phyloP scores from a whole-genome alignment of 2,329 filamentous ascomycete species.

The Aspergillus sp. region DNA sequence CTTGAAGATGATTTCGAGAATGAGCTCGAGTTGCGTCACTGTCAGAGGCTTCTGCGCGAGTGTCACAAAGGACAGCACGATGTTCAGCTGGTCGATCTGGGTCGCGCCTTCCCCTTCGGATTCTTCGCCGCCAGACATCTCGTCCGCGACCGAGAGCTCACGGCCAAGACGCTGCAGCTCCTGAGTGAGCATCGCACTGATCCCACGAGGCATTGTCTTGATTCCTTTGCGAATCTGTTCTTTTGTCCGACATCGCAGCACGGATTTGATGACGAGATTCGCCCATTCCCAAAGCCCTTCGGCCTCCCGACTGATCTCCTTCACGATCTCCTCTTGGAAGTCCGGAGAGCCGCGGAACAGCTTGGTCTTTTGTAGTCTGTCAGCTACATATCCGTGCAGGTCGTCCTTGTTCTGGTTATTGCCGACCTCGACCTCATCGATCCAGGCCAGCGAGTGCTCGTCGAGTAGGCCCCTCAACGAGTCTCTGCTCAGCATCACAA shows the following conservation, averaged over 20 bases:
- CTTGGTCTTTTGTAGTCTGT: conserved; percentile 18
- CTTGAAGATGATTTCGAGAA: background rate
- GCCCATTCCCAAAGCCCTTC: conserved; percentile 25
- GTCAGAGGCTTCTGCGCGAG: conserved; percentile 11
- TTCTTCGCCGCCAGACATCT: background rate
- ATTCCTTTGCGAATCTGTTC: conserved; percentile 21
- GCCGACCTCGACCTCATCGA: conserved; percentile 19
- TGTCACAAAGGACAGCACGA: conserved; percentile 12
- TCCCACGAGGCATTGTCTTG: conserved; percentile 20
- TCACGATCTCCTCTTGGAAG: conserved; percentile 17
- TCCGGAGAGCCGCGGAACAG: conserved; percentile 16
- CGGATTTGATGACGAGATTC: conserved; percentile 21
- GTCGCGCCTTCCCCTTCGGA: background rate
- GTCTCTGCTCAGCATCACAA: conserved; percentile 18
- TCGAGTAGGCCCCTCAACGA: conserved; percentile 15
- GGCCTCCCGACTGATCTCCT: conserved; percentile 9
- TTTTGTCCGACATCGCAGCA: conserved; percentile 22
- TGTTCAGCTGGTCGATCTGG: conserved; percentile 12
- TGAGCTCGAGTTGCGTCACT: background rate
- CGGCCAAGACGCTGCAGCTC: conserved; percentile 19
- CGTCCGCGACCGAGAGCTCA: conserved; percentile 5
- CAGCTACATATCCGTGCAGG: conserved; percentile 18
- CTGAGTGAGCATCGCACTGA: conserved; percentile 18
- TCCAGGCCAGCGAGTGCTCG: conserved; percentile 17
- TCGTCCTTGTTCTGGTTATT: conserved; percentile 23